Base-by-base conservation (phyloP, 2,329 filamentous ascomycete genomes). In the Phialophora macrospora region DNA sequence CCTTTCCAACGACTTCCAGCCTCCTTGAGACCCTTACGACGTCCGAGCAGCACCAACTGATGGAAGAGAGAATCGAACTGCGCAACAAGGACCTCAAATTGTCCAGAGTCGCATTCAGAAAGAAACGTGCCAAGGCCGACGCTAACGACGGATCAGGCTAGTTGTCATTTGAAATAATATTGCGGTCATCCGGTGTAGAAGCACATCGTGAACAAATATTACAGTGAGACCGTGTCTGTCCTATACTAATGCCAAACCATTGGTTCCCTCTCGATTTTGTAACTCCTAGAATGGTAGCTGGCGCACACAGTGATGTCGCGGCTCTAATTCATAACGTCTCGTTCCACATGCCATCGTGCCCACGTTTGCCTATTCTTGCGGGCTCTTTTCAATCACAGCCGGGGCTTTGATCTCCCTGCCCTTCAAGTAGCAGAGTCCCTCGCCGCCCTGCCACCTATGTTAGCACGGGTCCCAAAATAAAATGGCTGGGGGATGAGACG, bases 401-500 rank as follows among this genome's bases (percentile, higher is more conserved):
- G 87, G 87, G 20, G 87, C 85, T 75, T 85, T 87, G 77, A 89
- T 83, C 66, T 86, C 83, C 70, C 83, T 80, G 60, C 79, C 81
- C 68, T 84, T 84, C 65, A 89, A 79, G 76, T 87, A 88, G 49
- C 85, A 85, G 67, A 88, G 79, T 30, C 86, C 86, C 76, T 89
- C 87, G 63, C 87, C 87, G 60, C 82, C 84, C 85, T 87, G 9
- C 30, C 14, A 9, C 11, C 4, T 32, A 9, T 17, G 60, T 70
- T 63, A 72, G 69, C 61, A 62, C 6, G 30, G 56, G 2, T 9
- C 9, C 6, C 34, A 9, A 8, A 51, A 38, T 38, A 4, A n/a
- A 22, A 8, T 51, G 48, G 48, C 1, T 34, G 7, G 17, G 17
- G 17, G 41, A 61, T 28, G 24, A 8, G 20, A 90, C 92, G 87